Percentiles rank a stretch among this genome's conserved stretches.
phyloP scores from a whole-genome alignment of 768 basidiomycete genomes.

The Cyclocybe cylindracea region DNA sequence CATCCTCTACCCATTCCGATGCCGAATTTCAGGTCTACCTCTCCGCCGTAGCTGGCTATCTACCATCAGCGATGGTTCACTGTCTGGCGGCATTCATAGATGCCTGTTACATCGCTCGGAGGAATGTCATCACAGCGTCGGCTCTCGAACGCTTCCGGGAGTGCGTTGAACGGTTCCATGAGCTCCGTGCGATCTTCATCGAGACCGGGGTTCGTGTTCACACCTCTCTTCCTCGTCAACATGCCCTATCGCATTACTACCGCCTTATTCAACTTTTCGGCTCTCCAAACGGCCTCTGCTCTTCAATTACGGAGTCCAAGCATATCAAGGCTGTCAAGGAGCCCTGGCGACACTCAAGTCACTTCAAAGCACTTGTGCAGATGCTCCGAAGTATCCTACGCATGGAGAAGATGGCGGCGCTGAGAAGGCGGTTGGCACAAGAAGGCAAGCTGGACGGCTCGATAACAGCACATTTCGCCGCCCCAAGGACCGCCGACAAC shows the following conservation, averaged over 20 bases:
- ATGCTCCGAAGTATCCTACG: slow-evolving; percentile 28
- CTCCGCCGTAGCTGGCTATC: slow-evolving; percentile 16
- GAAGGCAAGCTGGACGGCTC: too few relatives aligned
- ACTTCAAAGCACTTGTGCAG: slow-evolving; percentile 26
- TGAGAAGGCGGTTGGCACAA: too few relatives aligned
- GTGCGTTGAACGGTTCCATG: slow-evolving; percentile 20
- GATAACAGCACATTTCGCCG: too few relatives aligned
- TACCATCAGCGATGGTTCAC: slow-evolving; percentile 18
- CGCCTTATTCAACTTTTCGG: slow-evolving; percentile 17
- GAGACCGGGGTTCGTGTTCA: slow-evolving; percentile 13
- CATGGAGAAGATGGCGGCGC: slow-evolving; percentile 27
- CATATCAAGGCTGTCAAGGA: slow-evolving; percentile 31
- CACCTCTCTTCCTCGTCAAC: slow-evolving; percentile 26
- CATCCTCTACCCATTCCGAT: not conserved
- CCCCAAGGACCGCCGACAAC: too few relatives aligned
- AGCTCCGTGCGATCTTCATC: slow-evolving; percentile 25
- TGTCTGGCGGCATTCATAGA: slow-evolving; percentile 17
- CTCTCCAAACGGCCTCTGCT: slow-evolving; percentile 25
- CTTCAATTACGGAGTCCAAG: slow-evolving; percentile 31
- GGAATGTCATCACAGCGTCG: slow-evolving; percentile 10
- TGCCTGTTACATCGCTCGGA: slow-evolving; percentile 19
- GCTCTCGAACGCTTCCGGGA: slow-evolving; percentile 5
- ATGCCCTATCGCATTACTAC: slow-evolving; percentile 20
- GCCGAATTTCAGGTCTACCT: slow-evolving; percentile 16
- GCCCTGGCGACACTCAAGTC: slow-evolving; percentile 29